Evolutionary conservation across 805 yeast species (phyloP), one percentile per base, ranked within the genome.

Genomic region (Spathaspora sp.): DNA sequence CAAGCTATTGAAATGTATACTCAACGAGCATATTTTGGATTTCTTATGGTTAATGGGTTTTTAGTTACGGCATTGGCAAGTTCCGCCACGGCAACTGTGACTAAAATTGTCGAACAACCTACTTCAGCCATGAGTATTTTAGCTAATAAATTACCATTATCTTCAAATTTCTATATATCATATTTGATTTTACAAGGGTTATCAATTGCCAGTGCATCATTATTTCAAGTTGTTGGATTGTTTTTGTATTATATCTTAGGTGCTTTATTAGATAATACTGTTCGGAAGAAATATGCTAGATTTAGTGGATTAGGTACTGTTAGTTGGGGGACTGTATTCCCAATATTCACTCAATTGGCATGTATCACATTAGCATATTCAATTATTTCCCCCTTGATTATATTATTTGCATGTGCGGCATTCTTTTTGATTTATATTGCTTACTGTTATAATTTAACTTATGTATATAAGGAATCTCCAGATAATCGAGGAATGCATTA

Each of bases 401-500:
- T 92, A 56, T 67, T 86, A 18, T 92, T 94, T 64, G 82, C 91
- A 3, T 74, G 83, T 28, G 79, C 78, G 46, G 87, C 92, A 1
- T 92, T 90, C 68, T 70, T 77, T 47, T 68, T 91, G 53, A 66
- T 90, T 23, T 93, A 86, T 75, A 66, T 92, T 57, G 90, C 96
- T 1, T 89, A 81, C 71, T 67, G 86, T 60, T 86, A 93, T 78
- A 91, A 86, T 68, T 73, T 88, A 59, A 77, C 85, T 26, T 93
- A 89, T 69, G 85, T 87, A 26, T 78, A 73, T 56, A 75, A 78
- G 44, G 90, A 86, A 59, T 74, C 84, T 17, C 75, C 88, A 17
- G 96, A 92, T 62, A 73, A 83, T 17, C 78, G 93, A 62, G 99
- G 99, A 49, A 71, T 77, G 47, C 85, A 86, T 72, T 94, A 91